Evolutionary conservation across 2,329 filamentous ascomycete genomes (phyloP).

Genomic region (Sordariomycetes sp.): DNA sequence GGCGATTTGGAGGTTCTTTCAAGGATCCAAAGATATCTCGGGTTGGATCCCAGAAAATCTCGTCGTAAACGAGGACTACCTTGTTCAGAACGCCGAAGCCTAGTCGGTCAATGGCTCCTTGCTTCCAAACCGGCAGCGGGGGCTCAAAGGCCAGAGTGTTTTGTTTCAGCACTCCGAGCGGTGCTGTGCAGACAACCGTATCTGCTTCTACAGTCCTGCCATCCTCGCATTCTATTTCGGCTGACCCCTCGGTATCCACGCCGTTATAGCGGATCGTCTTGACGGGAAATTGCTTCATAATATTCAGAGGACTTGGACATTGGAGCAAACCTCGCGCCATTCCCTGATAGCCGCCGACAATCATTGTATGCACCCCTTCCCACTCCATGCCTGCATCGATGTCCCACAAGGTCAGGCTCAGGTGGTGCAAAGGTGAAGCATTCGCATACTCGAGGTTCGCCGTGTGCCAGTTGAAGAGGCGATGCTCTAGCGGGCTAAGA

Average conservation of each 20-base stretch:
- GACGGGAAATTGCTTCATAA: slow-evolving; percentile 66
- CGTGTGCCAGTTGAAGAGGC: slow-evolving; percentile 94
- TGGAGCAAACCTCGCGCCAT: slow-evolving; percentile 80
- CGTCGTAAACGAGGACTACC: slow-evolving; percentile 80
- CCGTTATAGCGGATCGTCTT: slow-evolving; percentile 59
- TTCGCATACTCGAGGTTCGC: slow-evolving; percentile 98
- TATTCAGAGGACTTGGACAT: slow-evolving; percentile 66
- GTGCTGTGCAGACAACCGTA: slow-evolving; percentile 80
- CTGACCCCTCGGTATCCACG: slow-evolving; percentile 33
- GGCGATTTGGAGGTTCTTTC: slow-evolving; percentile 58
- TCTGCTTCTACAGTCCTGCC: slow-evolving; percentile 76
- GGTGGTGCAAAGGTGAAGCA: slow-evolving; percentile 74
- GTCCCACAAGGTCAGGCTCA: slow-evolving; percentile 90
- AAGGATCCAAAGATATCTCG: slow-evolving; percentile 92
- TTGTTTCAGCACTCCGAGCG: slow-evolving; percentile 86
- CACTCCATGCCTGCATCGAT: slow-evolving; percentile 97
- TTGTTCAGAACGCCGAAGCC: slow-evolving; percentile 96
- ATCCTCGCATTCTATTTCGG: slow-evolving; percentile 65
- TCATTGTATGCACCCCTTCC: slow-evolving; percentile 87
- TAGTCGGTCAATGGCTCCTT: slow-evolving; percentile 67
- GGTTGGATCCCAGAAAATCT: slow-evolving; percentile 82
- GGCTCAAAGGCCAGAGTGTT: slow-evolving; percentile 78
- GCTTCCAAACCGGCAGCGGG: slow-evolving; percentile 80
- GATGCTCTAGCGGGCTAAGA: slow-evolving; percentile 75
- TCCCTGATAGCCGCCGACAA: slow-evolving; percentile 88